phyloP scores from a whole-genome alignment of 495 filamentous ascomycete genomes.

The Xylaria grammica region DNA sequence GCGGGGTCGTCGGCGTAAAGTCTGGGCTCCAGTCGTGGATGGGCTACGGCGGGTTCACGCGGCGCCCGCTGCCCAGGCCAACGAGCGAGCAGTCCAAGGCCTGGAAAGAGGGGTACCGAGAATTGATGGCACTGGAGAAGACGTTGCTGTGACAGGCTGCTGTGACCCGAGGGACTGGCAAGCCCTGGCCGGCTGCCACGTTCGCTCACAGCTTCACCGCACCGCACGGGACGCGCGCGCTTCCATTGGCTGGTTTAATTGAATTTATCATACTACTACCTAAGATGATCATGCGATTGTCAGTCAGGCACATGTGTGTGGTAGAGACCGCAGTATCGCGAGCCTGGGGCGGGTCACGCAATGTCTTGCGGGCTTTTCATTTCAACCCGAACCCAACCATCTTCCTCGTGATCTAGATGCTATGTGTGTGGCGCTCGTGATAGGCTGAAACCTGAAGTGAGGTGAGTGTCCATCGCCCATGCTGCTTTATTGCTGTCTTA shows the following conservation, averaged over 20 bases:
- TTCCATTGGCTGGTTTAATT: not conserved
- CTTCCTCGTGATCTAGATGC: not conserved
- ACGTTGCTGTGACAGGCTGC: conserved; percentile 21
- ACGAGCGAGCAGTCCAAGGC: conserved; percentile 58
- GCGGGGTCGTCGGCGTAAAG: conserved; percentile 83
- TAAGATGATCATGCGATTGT: conserved; percentile 11
- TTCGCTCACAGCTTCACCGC: not conserved
- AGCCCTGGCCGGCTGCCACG: conserved; percentile 16
- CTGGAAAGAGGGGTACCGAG: conserved; percentile 73
- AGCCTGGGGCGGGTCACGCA: not conserved
- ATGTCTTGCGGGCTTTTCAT: not conserved
- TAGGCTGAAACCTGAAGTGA: not conserved
- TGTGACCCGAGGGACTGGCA: conserved; percentile 12
- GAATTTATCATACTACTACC: not conserved
- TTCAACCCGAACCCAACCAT: not conserved
- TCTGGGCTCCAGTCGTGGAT: conserved; percentile 75
- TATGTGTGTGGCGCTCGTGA: not conserved
- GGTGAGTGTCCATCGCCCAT: not conserved
- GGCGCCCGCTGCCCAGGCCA: conserved; percentile 64
- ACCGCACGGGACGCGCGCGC: not conserved
- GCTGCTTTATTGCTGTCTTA: not conserved
- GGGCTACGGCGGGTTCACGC: conserved; percentile 73
- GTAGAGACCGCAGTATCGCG: not conserved
- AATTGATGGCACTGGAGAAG: conserved; percentile 70
- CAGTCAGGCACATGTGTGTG: not conserved